Base-by-base conservation (phyloP, 2,329 filamentous ascomycete genomes). In the Diaporthe ilicicola region DNA sequence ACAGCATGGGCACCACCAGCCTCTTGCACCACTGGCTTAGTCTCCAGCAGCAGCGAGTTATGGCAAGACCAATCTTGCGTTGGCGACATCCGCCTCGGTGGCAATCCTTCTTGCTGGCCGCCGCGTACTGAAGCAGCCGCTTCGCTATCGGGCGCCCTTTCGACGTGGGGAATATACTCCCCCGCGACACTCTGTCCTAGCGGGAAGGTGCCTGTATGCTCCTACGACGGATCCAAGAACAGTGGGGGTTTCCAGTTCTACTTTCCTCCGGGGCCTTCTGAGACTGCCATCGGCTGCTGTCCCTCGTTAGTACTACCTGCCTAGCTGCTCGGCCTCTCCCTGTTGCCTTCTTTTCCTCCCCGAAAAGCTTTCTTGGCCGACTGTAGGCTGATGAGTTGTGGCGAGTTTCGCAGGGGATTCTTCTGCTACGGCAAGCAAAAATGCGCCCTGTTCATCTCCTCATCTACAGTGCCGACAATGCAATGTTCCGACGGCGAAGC, bases 251-350 rank as follows among this genome's bases (percentile, higher is more conserved):
- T 42, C 8, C 37, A 59, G 4, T 59, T 59, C 37, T 59, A 59
- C 37, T 59, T 59, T 29, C 34, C 37, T 19, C 54, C 54, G 9
- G 34, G 37, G 13, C 34, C 54, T 1, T 42, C 54, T 59, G 34
- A 59, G 34, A 42, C 54, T 42, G 54, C 54, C 34, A 42, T 59
- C 15, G 54, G 54, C 15, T 59, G 54, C 54, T 59, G 54, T 8
- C 54, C 54, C 15, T 42, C 37, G 54, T 59, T 7, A 59, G 54
- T 42, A 39, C 34, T 4, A 15, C 32, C 4, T 39, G 17, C n/a
- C n/a, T n/a, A n/a, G n/a, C n/a, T n/a, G n/a, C n/a, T n/a, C n/a
- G n/a, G n/a, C n/a, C n/a, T 19, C 22, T 10, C 34, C 34, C 17
- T 24, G 1, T 7, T 1, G 1, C 9, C 8, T 24, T 27, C 4